Evolutionary conservation across 164 flowering plant species (phyloP).

Genomic region (Aristolochia contorta): DNA sequence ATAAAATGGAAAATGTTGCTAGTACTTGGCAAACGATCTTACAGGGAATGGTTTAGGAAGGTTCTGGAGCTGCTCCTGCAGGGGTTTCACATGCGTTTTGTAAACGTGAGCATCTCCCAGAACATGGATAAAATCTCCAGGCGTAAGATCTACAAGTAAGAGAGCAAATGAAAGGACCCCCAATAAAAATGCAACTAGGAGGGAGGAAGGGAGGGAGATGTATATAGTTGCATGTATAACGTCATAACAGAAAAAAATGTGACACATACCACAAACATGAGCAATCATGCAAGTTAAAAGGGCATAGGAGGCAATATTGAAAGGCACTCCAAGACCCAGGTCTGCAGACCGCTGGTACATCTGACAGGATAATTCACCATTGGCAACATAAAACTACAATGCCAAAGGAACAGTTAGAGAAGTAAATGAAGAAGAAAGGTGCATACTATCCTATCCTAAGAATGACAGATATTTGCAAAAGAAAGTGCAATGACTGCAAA

Average conservation of each 20-base stretch:
- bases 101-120: conserved; percentile 96
- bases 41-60: conserved; percentile 93
- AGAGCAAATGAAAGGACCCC: background rate
- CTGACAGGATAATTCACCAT: conserved; percentile 92
- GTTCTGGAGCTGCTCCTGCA: conserved; percentile 83
- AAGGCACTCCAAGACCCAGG: conserved; percentile 98
- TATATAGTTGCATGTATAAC: background rate
- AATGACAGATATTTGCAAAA: background rate
- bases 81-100: conserved; percentile 61
- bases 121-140: conserved; percentile 89
- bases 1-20: background rate
- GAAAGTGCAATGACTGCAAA: background rate
- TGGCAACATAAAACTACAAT: conserved; percentile 82
- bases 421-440: background rate
- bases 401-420: background rate
- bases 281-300: conserved; percentile 90
- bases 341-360: conserved; percentile 98
- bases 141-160: conserved; percentile 49
- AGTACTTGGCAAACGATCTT: background rate
- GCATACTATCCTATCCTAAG: background rate
- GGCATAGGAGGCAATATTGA: conserved; percentile 92
- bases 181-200: background rate
- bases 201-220: too few relatives aligned
- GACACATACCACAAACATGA: conserved; percentile 83
- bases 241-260: background rate